These are phyloP conservation scores for Arachnomyces sp. DNA, from an alignment of 2,329 filamentous ascomycete genomes.

Conservation along the genomic window DNA sequence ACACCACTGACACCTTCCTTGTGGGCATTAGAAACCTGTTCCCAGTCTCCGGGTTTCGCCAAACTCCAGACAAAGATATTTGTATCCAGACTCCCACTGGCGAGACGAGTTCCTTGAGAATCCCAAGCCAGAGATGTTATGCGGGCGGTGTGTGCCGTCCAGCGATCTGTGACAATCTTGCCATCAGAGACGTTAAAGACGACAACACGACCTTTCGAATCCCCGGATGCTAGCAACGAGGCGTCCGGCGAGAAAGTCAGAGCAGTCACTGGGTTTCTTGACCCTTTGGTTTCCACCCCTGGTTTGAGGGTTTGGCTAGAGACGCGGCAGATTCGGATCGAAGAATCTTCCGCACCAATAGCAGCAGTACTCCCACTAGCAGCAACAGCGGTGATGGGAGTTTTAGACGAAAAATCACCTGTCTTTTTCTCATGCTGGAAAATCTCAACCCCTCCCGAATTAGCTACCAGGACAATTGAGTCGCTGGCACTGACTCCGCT, in stretches of 20 bases:
- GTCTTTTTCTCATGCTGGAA: slow-evolving; percentile 52
- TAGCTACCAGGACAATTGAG: slow-evolving; percentile 51
- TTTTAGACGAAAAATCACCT: slow-evolving; percentile 54
- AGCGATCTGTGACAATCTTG: slow-evolving; percentile 70
- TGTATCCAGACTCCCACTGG: slow-evolving; percentile 80
- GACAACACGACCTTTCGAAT: slow-evolving; percentile 76
- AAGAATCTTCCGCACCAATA: slow-evolving; percentile 67
- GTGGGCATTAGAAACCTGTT: slow-evolving; percentile 81
- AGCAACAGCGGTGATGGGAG: slow-evolving; percentile 63
- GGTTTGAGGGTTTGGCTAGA: slow-evolving; percentile 52
- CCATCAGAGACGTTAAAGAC: slow-evolving; percentile 64
- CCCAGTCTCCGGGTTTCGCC: slow-evolving; percentile 69
- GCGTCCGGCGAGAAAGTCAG: slow-evolving; percentile 78
- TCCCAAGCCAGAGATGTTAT: slow-evolving; percentile 72
- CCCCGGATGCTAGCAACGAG: slow-evolving; percentile 72
- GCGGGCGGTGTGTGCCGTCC: slow-evolving; percentile 63
- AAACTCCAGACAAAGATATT: slow-evolving; percentile 91
- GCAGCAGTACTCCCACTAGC: slow-evolving; percentile 62
- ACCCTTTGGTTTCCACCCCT: slow-evolving; percentile 55
- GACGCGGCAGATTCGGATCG: slow-evolving; percentile 65
- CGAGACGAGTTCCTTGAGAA: slow-evolving; percentile 65
- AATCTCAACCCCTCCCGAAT: slow-evolving; percentile 52
- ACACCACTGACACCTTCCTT: slow-evolving; percentile 93
- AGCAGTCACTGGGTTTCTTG: slow-evolving; percentile 65
- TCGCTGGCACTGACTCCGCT: slow-evolving; percentile 59